phyloP scores from a whole-genome alignment of 169 alveolate genomes.

The Cryptosporidium muris region DNA sequence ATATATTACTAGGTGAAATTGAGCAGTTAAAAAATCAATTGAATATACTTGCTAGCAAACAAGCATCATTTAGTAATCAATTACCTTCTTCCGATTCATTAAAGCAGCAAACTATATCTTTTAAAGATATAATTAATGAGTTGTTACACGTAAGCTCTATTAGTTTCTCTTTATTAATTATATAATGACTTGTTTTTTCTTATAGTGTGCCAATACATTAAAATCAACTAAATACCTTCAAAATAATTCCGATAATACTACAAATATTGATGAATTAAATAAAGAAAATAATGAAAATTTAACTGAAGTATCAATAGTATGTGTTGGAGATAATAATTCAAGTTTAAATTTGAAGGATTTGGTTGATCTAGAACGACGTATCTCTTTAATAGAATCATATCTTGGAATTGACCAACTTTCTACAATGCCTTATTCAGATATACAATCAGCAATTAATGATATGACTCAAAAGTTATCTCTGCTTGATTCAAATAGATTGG shows the following conservation, averaged over 20 bases:
- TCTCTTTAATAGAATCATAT: constrained; percentile 72
- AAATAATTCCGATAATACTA: neutral
- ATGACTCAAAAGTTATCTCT: constrained; percentile 74
- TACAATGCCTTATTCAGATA: constrained; percentile 76
- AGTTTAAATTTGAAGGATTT: constrained; percentile 71
- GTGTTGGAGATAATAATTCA: constrained; percentile 22
- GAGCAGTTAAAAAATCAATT: constrained; percentile 40
- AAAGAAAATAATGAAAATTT: neutral
- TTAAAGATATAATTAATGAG: constrained; percentile 39
- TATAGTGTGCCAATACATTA: neutral
- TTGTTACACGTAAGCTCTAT: constrained; percentile 37
- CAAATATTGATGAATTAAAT: neutral
- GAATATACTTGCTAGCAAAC: constrained; percentile 29
- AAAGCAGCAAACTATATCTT: constrained; percentile 32
- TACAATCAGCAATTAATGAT: constrained; percentile 75
- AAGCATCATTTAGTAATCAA: constrained; percentile 5
- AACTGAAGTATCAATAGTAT: constrained; percentile 41
- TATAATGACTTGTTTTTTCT: neutral
- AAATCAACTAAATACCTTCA: neutral
- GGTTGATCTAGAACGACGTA: constrained; percentile 73
- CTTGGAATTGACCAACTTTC: constrained; percentile 76
- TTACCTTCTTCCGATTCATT: constrained; percentile 18
- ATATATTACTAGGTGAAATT: constrained; percentile 10
- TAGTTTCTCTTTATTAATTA: neutral
- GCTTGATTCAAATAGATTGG: constrained; percentile 75